Evolutionary conservation across 257 asterid genomes (phyloP).

Genomic region (Solanum paucissectum): DNA sequence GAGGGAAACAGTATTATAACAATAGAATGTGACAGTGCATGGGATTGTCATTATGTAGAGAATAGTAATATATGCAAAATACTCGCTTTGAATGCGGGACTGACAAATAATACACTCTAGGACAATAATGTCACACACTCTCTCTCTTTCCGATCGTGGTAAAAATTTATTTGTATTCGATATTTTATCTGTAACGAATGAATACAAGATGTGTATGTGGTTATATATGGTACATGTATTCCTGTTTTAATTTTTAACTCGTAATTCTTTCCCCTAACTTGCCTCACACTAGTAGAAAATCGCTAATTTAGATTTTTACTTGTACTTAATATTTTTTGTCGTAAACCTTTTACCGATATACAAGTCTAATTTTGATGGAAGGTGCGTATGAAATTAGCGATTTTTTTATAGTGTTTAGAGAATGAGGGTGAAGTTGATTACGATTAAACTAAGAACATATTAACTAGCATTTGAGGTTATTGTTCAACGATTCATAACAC

Average conservation of each 20-base stretch:
- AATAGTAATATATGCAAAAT: constrained; percentile 12
- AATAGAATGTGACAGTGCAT: constrained; percentile 17
- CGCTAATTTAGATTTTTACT: neutral
- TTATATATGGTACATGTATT: neutral
- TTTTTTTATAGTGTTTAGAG: neutral
- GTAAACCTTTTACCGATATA: neutral
- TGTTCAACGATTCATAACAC: too few relatives aligned
- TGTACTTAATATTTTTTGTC: neutral
- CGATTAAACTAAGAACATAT: too few relatives aligned
- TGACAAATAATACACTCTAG: constrained; percentile 58
- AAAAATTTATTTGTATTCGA: neutral
- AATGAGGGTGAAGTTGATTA: neutral
- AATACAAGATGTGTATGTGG: neutral
- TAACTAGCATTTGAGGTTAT: too few relatives aligned
- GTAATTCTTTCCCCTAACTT: neutral
- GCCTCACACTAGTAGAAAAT: neutral
- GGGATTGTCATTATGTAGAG: constrained; percentile 1
- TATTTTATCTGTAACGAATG: neutral
- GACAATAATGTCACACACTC: constrained; percentile 6
- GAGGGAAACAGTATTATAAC: neutral
- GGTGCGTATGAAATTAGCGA: neutral
- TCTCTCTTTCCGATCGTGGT: neutral
- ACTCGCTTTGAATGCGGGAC: constrained; percentile 83
- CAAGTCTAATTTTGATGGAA: neutral
- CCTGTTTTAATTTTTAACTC: neutral